Base-by-base conservation (phyloP, 345 rosid genomes). In the Clarkia xantiana region DNA sequence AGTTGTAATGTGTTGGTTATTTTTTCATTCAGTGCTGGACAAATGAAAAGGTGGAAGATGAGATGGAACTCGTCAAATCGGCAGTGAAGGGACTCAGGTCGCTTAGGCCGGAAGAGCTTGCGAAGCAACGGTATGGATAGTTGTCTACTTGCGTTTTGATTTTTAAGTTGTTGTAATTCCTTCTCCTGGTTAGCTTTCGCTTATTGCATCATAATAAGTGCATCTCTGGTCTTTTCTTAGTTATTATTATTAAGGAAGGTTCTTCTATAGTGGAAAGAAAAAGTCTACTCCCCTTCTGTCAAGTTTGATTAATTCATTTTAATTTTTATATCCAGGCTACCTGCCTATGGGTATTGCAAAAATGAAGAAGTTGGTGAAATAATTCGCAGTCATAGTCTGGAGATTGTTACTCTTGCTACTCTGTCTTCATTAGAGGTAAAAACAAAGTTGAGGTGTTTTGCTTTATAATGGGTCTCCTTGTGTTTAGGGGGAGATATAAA, bases 111-210 rank as follows among this genome's bases (percentile, higher is more conserved):
- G 82, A 71, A 63, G 79, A 77, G 69, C 75, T 78, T 52, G 81
- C 77, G 41, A 81, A 79, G 65, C 84, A 75, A 56, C 81, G 74
- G 59, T 81, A 80, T 72, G 93, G 79, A 69, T 86, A 84, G 96
- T 84, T 52, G 9, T 16, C 34, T 49, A 23, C 18, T 14, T 10
- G 40, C 18, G 16, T 23, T 8, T 49, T 49, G n/a, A 9, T 2
- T 22, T 22, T 2, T 22, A 22, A 22, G 25, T 2, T 22, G 5
- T 22, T 5, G 25, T 22, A 5, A 22, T 22, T 22, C 25, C 1
- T 29, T 29, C 36, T 29, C 36, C 36, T 3, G 29, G 6, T 23
- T 3, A 23, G 29, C 29, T 23, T 5, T 1, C 36, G 8, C 36
- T 29, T 3, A 29, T 29, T 29, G 36, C 36, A 29, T 5, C 36